Evolutionary conservation across 169 alveolate species (phyloP), one percentile per base, ranked within the genome.

Genomic region (Cryptosporidium andersoni): DNA sequence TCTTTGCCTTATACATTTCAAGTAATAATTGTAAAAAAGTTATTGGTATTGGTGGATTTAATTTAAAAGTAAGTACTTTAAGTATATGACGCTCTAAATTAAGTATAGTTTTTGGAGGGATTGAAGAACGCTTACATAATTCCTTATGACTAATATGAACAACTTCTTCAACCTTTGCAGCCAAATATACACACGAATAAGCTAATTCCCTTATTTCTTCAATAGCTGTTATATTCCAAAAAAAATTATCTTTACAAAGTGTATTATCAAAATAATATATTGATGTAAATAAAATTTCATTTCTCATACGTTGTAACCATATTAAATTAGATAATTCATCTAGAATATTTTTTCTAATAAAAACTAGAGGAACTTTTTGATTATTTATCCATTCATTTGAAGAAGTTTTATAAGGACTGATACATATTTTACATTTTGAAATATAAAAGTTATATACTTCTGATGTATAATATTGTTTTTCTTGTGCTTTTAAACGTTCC

Each of bases 91-190:
- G 55, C 34, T 74, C 85, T 62, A 74, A 55, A 42, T 48, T 36
- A 2, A 74, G 8, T 43, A 74, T 1, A 34, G 55, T 55, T 25
- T 6, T 43, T 2, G 60, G 4, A 43, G 42, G 47, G 16, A 74
- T 39, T n/a, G 66, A 43, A 34, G 45, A 63, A 43, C 37, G 42
- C 45, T 42, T 74, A 37, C 64, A 40, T 34, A 60, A 47, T 16
- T 74, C 85, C 45, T 74, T 74, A 34, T 47, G 43, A 16, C 45
- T 74, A 8, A 74, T 25, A 49, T 74, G 47, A 37, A 58, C 8
- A 12, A 74, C 85, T 62, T 68, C 39, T 58, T 74, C 85, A 42
- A 74, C 60, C 60, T 74, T 74, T 39, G 16, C 40, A 6, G 85
- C 58, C n/a, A 74, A 25, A 74, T 74, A 74, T 8, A 74, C 37